A percentile compares a stretch with the other conserved stretches of the same genome.
Evolutionary conservation across 2,329 filamentous ascomycete genomes (phyloP).

Genomic region (Cordyceps javanica): DNA sequence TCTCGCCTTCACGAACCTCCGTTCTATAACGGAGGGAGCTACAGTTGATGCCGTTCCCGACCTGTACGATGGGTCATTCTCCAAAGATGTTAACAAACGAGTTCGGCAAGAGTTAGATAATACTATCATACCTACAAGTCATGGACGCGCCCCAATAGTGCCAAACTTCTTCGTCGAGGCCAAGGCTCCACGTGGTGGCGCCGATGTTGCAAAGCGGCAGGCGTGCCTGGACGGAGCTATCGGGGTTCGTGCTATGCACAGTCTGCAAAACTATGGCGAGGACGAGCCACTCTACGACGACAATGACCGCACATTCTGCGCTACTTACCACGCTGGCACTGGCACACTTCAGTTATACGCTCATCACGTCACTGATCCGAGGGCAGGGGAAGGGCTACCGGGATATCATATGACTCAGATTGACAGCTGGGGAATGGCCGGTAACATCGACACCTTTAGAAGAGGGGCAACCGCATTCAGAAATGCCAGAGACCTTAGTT

Average conservation of each 20-base stretch:
- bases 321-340: constrained; percentile 26
- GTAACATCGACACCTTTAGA: constrained; percentile 23
- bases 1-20: constrained; percentile 23
- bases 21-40: constrained; percentile 27
- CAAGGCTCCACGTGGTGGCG: constrained; percentile 28
- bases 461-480: constrained; percentile 32
- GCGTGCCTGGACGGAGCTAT: constrained; percentile 31
- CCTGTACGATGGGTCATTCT: constrained; percentile 25
- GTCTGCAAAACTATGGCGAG: constrained; percentile 29
- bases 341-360: constrained; percentile 29
- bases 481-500: constrained; percentile 32
- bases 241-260: constrained; percentile 31
- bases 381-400: constrained; percentile 22
- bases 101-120: constrained; percentile 11
- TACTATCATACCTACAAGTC: background rate
- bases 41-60: constrained; percentile 25
- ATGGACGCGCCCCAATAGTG: constrained; percentile 19
- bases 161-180: constrained; percentile 38
- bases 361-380: constrained; percentile 27
- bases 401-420: constrained; percentile 34
- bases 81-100: constrained; percentile 20
- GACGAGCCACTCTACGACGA: constrained; percentile 29
- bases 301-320: constrained; percentile 32
- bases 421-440: constrained; percentile 22
- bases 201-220: constrained; percentile 23